Percentiles rank a stretch among this genome's conserved stretches.
Conservation (phyloP, 192 early-diverging fungal species). For the Rhizophagus prolifer region DNA sequence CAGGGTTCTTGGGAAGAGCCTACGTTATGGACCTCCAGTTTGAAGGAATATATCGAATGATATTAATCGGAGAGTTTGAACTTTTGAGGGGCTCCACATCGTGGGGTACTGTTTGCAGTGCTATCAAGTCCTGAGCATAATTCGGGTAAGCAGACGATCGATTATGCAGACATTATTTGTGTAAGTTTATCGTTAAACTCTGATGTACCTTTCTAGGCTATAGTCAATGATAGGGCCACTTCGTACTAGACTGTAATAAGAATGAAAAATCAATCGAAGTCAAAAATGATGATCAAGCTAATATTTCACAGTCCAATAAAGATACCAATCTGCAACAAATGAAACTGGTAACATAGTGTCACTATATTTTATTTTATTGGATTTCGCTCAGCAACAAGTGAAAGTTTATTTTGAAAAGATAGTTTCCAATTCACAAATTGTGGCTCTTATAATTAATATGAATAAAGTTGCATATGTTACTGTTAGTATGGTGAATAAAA, state of each 20-base stretch:
- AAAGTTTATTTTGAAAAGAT: too few species aligned
- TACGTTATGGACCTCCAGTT: slow-evolving; percentile 22
- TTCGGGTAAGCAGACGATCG: slow-evolving; percentile 20
- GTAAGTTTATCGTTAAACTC: slow-evolving; percentile 1
- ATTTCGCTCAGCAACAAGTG: too few species aligned
- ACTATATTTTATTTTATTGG: too few species aligned
- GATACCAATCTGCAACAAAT: too few species aligned
- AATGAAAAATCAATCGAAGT: slow-evolving; percentile 26
- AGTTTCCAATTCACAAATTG: too few species aligned
- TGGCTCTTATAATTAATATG: too few species aligned
- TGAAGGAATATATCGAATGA: slow-evolving; percentile 25
- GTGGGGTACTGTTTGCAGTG: slow-evolving; percentile 28
- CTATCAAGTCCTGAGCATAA: slow-evolving; percentile 27
- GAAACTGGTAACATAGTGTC: too few species aligned
- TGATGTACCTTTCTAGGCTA: slow-evolving; percentile 26
- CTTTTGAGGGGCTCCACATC: slow-evolving; percentile 18
- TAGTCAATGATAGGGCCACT: slow-evolving; percentile 21
- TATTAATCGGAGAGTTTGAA: slow-evolving; percentile 25
- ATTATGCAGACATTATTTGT: slow-evolving; percentile 6
- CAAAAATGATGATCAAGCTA: slow-evolving; percentile 20
- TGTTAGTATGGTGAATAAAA: too few species aligned
- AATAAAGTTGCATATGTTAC: too few species aligned
- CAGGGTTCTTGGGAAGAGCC: slow-evolving; percentile 26
- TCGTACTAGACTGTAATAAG: slow-evolving; percentile 26
- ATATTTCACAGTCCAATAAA: slow-evolving; percentile 28